Evolutionary conservation across 2,329 filamentous ascomycete genomes (phyloP), one percentile per base, ranked within the genome.

Genomic region (Pseudodiploospora longispora): DNA sequence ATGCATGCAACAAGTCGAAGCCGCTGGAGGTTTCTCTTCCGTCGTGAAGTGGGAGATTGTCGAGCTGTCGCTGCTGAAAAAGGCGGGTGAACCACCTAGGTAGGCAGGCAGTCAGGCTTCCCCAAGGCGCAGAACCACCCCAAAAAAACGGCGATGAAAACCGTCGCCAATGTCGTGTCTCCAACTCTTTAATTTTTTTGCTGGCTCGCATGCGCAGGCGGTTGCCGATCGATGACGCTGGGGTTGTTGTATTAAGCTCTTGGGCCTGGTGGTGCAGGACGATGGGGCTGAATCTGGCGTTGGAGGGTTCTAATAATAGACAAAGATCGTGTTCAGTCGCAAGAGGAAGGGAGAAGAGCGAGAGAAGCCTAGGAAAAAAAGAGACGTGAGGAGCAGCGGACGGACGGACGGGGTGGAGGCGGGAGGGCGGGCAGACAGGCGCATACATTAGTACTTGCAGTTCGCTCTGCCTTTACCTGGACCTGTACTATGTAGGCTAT

Each of bases 281-380:
- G 51, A 58, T 69, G 69, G 68, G 69, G 70, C 67, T 71, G 68
- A 67, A 71, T 67, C 67, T 69, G 66, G 66, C 62, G 66, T 56
- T 67, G 63, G 64, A 62, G 66, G 68, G 58, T 72, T 65, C 70
- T 72, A 73, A 72, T 70, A 69, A 71, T 72, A 73, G 70, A 46
- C 36, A 52, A 55, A 57, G 62, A 66, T 68, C 62, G 63, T 69
- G 67, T 66, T 67, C 62, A 64, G 58, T 52, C 44, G 47, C 46
- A 52, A 49, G 50, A 45, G 45, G 50, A 46, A 52, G 46, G 46
- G 50, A 47, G 47, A 48, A 53, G 50, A 51, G 47, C 47, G 47
- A 46, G 41, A 44, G 45, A 44, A 37, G 38, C 35, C 27, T 35
- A 42, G 41, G 42, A 42, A 39, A 30, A 27, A 37, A 37, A 6